phyloP scores from a whole-genome alignment of 106 monocot genomes.

The Ottelia alismoides region DNA sequence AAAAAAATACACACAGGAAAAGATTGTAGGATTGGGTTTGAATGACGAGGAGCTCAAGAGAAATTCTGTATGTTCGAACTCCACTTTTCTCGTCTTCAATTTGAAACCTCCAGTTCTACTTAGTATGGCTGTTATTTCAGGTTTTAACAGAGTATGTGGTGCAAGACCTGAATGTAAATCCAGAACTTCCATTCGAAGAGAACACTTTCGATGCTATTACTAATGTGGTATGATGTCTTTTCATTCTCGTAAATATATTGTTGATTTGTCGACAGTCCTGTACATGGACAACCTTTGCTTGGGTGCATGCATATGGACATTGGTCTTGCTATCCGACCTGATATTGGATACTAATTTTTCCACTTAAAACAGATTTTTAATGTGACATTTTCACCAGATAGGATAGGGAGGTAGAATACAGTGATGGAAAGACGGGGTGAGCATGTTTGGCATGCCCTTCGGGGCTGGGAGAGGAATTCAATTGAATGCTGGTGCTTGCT shows the following conservation, averaged over 20 bases:
- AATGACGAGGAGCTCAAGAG: conserved; percentile 86
- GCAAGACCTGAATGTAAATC: conserved; percentile 84
- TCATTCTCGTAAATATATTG: not conserved
- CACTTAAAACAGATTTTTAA: no score
- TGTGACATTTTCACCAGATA: no score
- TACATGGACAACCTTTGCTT: no score
- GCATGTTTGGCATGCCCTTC: no score
- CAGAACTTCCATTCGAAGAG: conserved; percentile 86
- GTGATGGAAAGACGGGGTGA: no score
- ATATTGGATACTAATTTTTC: no score
- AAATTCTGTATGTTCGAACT: conserved; percentile 44
- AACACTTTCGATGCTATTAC: conserved; percentile 81
- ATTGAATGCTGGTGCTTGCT: no score
- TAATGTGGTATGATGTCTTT: conserved; percentile 72
- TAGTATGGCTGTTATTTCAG: conserved; percentile 21
- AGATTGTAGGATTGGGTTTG: conserved; percentile 88
- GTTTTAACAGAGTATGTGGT: conserved; percentile 85
- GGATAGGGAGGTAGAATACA: no score
- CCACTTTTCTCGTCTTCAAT: not conserved
- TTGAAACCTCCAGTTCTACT: not conserved
- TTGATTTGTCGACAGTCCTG: no score
- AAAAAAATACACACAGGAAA: conserved; percentile 72
- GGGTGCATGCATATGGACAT: no score
- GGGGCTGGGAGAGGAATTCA: no score
- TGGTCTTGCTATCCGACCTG: no score